Base-by-base conservation (phyloP, 106 monocot species). In the Dioscorea dumetorum region DNA sequence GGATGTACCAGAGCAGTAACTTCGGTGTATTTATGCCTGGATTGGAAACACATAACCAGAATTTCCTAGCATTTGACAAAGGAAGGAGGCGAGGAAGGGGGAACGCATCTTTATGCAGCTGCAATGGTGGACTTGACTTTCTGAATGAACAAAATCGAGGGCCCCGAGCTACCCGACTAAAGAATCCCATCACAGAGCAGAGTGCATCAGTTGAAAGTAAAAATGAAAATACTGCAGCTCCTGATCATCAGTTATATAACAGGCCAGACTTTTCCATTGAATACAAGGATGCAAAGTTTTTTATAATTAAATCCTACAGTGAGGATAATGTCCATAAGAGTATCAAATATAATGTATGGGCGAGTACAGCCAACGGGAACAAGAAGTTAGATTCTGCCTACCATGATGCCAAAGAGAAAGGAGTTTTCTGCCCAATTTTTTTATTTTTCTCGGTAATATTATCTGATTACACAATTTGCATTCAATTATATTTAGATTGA, bases 251-350 rank as follows among this genome's bases (percentile, higher is more conserved):
- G 24, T 32, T 74, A 24, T 91, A 84, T 52, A 87, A 91, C 63
- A 79, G 72, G 28, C 74, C 74, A 23, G 87, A 91, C 57, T 91
- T 91, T 67, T 50, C 71, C 51, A 78, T 67, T 16, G 95, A 95
- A 49, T 88, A 95, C 69, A 80, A 81, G 48, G 81, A 88, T 83
- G 95, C 91, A 48, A 91, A 71, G 68, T 88, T 95, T 66, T 95
- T 88, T 28, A 75, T 95, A 69, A 95, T 95, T 50, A 95, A 95
- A 67, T 95, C 95, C 57, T 95, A 88, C 66, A 95, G 88, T 33
- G 95, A 95, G 70, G 95, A 95, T 76, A 95, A 95, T 76, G 84
- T 95, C 56, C 95, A 95, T 64, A 95, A 91, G 76, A 91, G 91
- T 69, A 88, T 95, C 16, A 95, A 95, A 51, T 95, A 95, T 78